A percentile compares a stretch with the other conserved stretches of the same genome.
Evolutionary conservation across 371 early-diverging fungal species (phyloP).

Genomic region (Mucor racemosus): DNA sequence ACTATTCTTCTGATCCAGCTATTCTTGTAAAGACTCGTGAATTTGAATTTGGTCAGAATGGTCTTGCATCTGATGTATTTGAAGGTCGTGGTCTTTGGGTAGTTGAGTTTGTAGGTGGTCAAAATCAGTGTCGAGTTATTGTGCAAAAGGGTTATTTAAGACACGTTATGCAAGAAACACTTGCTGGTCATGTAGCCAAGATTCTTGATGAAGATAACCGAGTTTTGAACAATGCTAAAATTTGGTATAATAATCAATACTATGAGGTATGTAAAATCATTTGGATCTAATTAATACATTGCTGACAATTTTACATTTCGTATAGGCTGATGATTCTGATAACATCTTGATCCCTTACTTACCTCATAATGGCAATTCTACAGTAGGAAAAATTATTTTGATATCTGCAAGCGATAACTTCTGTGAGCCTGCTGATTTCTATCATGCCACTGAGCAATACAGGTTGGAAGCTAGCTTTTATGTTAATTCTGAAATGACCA

Average conservation of each 20-base stretch:
- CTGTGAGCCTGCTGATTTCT: conserved; percentile 42
- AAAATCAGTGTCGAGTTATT: conserved; percentile 44
- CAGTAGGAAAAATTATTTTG: conserved; percentile 17
- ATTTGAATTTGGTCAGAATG: conserved; percentile 30
- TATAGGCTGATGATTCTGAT: conserved; percentile 46
- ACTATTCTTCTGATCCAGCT: conserved; percentile 26
- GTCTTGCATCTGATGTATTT: conserved; percentile 34
- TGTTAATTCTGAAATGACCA: conserved; percentile 53
- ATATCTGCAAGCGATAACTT: conserved; percentile 43
- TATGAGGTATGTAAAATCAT: conserved; percentile 41
- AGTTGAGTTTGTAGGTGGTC: conserved; percentile 50
- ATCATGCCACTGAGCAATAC: conserved; percentile 42
- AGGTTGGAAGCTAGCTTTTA: conserved; percentile 40
- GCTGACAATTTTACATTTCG: neutral
- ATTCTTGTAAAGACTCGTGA: conserved; percentile 17
- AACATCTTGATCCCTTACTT: conserved; percentile 56
- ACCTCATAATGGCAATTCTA: neutral
- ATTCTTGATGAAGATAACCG: conserved; percentile 50
- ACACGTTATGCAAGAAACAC: conserved; percentile 48
- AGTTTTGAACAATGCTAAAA: conserved; percentile 30
- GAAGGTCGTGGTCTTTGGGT: conserved; percentile 53
- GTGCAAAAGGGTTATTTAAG: conserved; percentile 58
- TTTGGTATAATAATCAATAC: conserved; percentile 49
- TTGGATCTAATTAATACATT: neutral
- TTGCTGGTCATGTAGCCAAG: conserved; percentile 55